Base-by-base conservation (phyloP, 2,329 filamentous ascomycete species). In the Helminthosporium solani region DNA sequence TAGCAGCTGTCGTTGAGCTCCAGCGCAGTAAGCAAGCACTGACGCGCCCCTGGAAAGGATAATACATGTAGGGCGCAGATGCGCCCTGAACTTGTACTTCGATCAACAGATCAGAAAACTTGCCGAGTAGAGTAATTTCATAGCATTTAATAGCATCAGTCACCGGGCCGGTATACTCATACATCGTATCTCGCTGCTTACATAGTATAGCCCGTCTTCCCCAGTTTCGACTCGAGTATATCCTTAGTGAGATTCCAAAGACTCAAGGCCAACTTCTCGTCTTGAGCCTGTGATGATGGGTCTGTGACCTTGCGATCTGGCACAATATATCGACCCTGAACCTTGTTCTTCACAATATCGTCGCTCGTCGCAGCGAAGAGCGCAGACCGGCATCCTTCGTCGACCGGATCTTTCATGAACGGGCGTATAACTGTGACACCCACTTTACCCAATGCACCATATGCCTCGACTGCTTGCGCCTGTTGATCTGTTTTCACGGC, bases 321-420 rank as follows among this genome's bases (percentile, higher is more conserved):
- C 12, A 79, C 68, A 40, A 79, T 66, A 49, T 79, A 80, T 46
- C 64, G 56, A 1, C 75, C 76, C 48, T 75, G 73, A 8, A 79
- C 70, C 21, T 66, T 63, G 34, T 78, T 70, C 38, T 67, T 68
- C 1, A 58, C 66, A 1, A 79, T 60, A 41, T 75, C 73, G 14
- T 67, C 60, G 42, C 70, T 73, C 3, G 76, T 76, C 1, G 74
- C 70, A 3, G 76, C 76, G 53, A 77, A 79, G 23, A 80, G 47
- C 11, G 73, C 75, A 2, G 74, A 53, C 15, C 76, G 63, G 50
- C 76, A 79, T 1, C 76, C 76, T 42, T 75, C 47, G 19, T 74
- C 68, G 0, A 78, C 63, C 0, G 75, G 74, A 49, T 78, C 74
- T 46, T 76, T 77, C 73, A 79, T 71, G 47, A 79, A 74, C 1